A percentile compares a stretch with the other conserved stretches of the same genome.
Evolutionary conservation across 2,329 filamentous ascomycete genomes (phyloP).

Genomic region (Furcasterigmium sp.): DNA sequence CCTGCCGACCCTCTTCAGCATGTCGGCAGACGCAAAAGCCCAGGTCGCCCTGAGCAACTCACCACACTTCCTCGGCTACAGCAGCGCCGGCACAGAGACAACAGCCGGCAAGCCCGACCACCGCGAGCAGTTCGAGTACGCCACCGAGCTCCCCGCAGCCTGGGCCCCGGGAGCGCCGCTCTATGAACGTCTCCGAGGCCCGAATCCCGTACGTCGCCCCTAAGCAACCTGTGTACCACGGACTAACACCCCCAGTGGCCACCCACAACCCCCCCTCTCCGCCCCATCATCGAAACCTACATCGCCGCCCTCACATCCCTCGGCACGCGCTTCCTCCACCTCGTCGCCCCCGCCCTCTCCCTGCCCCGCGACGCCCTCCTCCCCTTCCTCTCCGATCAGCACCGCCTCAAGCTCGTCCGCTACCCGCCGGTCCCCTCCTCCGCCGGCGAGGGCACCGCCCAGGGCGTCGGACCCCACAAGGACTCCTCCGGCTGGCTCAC

Average conservation of each 20-base stretch:
- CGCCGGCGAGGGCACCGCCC: slow-evolving; percentile 20
- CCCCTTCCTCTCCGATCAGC: slow-evolving; percentile 49
- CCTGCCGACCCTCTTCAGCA: slow-evolving; percentile 38
- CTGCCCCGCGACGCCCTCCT: slow-evolving; percentile 44
- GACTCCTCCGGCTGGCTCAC: slow-evolving; percentile 61
- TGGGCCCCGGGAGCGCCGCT: slow-evolving; percentile 26
- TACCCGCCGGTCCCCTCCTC: slow-evolving; percentile 38
- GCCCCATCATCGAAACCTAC: slow-evolving; percentile 37
- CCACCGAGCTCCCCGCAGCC: slow-evolving; percentile 42
- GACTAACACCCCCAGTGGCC: slow-evolving; percentile 33
- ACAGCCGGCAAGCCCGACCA: slow-evolving; percentile 47
- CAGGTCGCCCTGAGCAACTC: slow-evolving; percentile 42
- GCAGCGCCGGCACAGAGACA: slow-evolving; percentile 46
- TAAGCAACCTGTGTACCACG: background rate
- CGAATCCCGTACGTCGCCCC: slow-evolving; percentile 34
- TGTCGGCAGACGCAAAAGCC: slow-evolving; percentile 30
- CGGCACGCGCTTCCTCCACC: slow-evolving; percentile 47
- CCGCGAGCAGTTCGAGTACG: slow-evolving; percentile 56
- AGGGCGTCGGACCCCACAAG: slow-evolving; percentile 59
- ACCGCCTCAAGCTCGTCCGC: slow-evolving; percentile 53
- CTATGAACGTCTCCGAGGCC: slow-evolving; percentile 39
- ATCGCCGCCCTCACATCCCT: slow-evolving; percentile 44
- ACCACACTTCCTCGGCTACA: slow-evolving; percentile 58
- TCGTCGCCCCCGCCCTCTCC: slow-evolving; percentile 50
- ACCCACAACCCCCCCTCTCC: slow-evolving; percentile 23